Percentiles rank a stretch among this genome's conserved stretches.
phyloP scores from a whole-genome alignment of 108 stramenopile genomes.

The Pseudonitzschia multiseries region DNA sequence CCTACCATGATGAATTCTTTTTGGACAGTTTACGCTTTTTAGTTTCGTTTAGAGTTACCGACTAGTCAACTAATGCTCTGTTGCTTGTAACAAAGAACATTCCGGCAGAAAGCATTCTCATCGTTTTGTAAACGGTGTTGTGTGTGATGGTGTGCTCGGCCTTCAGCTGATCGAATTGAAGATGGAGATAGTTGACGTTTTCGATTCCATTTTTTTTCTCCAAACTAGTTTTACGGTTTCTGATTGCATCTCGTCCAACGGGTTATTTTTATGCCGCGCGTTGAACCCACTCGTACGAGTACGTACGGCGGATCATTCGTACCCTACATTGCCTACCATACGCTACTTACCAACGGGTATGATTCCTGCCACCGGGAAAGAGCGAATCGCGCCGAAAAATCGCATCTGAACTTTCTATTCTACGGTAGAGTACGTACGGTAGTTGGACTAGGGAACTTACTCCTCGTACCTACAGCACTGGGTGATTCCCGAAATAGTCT shows the following conservation, averaged over 20 bases:
- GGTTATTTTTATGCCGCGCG: background rate
- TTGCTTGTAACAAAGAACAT: background rate
- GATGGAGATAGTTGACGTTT: background rate
- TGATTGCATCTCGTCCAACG: background rate
- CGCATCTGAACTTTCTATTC: too few species aligned
- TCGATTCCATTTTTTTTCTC: background rate
- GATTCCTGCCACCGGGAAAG: too few species aligned
- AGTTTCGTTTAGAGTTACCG: background rate
- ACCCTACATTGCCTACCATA: too few species aligned
- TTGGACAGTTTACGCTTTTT: background rate
- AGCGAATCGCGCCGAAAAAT: too few species aligned
- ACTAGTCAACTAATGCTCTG: background rate
- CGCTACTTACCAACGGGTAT: too few species aligned
- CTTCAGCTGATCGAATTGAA: background rate
- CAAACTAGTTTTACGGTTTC: background rate
- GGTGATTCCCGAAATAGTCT: too few species aligned
- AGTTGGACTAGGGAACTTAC: too few species aligned
- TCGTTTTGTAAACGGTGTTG: background rate
- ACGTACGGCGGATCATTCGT: too few species aligned
- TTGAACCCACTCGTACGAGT: background rate
- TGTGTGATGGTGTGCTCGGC: background rate
- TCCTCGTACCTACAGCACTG: too few species aligned
- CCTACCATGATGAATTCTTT: background rate
- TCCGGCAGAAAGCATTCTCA: background rate
- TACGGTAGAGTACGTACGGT: too few species aligned